Conservation (phyloP, 768 basidiomycete genomes). For the Tricholoma furcatifolium region DNA sequence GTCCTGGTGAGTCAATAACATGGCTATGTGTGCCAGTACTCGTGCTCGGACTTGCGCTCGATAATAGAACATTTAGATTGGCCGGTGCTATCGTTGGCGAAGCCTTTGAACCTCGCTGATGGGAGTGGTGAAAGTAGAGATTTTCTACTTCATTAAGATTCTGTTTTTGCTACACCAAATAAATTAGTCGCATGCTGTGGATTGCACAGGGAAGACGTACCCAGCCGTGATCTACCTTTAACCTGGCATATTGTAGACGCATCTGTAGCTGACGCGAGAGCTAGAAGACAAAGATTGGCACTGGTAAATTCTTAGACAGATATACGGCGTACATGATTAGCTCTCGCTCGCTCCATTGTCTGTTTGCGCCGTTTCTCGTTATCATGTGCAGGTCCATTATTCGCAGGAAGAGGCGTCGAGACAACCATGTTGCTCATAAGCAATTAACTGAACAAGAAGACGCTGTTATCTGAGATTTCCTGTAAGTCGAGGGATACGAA, state of each 20-base stretch:
- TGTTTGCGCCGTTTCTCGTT: constrained; percentile 46
- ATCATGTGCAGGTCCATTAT: constrained; percentile 28
- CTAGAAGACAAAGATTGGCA: constrained; percentile 30
- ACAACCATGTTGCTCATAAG: constrained; percentile 30
- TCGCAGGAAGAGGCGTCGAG: constrained; percentile 24
- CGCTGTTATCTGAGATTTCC: neutral
- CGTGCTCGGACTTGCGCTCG: constrained; percentile 11
- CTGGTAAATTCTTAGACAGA: neutral
- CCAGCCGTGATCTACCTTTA: constrained; percentile 84
- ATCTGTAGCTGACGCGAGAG: constrained; percentile 71
- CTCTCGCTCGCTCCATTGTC: constrained; percentile 55
- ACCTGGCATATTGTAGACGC: constrained; percentile 71
- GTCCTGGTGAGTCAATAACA: constrained; percentile 18
- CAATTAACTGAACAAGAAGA: neutral
- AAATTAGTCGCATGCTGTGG: neutral
- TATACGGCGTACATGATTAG: constrained; percentile 48
- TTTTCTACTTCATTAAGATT: constrained; percentile 82
- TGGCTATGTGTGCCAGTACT: constrained; percentile 8
- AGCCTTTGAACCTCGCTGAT: constrained; percentile 39
- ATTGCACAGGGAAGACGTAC: constrained; percentile 36
- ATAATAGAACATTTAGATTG: constrained; percentile 14
- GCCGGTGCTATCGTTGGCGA: constrained; percentile 22
- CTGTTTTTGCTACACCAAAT: constrained; percentile 59
- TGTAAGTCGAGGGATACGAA: neutral
- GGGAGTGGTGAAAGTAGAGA: constrained; percentile 75